Conservation (phyloP, 805 yeast genomes). For the Cyberlindnera samutprakarnensis region DNA sequence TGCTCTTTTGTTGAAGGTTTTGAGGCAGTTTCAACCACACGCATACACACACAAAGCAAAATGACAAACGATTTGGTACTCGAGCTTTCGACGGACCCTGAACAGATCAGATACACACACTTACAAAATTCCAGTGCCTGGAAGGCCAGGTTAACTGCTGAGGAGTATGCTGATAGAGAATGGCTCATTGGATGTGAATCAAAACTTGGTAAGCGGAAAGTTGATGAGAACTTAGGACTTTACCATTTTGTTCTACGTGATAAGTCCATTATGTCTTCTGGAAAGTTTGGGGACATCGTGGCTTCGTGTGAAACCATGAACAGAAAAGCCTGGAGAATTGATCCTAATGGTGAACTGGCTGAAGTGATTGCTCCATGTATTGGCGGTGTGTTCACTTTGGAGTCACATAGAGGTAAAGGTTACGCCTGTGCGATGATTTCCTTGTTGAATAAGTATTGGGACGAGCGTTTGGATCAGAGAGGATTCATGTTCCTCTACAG, state of each 20-base stretch:
- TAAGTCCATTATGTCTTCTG: conserved; percentile 12
- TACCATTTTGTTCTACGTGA: conserved; percentile 29
- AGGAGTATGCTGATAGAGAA: conserved; percentile 32
- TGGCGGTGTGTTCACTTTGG: conserved; percentile 54
- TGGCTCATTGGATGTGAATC: conserved; percentile 22
- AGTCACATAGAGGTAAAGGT: conserved; percentile 43
- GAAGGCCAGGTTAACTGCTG: conserved; percentile 26
- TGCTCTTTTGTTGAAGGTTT: no score
- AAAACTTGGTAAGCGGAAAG: conserved; percentile 19
- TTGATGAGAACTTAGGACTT: conserved; percentile 22
- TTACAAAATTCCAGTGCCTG: conserved; percentile 26
- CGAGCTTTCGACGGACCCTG: conserved; percentile 23
- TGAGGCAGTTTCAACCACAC: no score
- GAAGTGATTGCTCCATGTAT: conserved; percentile 33
- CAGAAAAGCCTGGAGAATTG: conserved; percentile 26
- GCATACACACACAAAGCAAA: no score
- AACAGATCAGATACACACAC: conserved; percentile 29
- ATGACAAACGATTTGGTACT: no score
- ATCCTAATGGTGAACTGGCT: conserved; percentile 21
- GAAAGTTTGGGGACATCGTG: conserved; percentile 24
- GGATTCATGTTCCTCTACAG: conserved; percentile 50
- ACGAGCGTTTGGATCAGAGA: conserved; percentile 24
- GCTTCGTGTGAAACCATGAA: conserved; percentile 34
- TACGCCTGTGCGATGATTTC: conserved; percentile 44
- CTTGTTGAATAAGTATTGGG: conserved; percentile 27